Base-by-base conservation (phyloP, 2,329 filamentous ascomycete genomes). In the Fusarium protoensiforme region DNA sequence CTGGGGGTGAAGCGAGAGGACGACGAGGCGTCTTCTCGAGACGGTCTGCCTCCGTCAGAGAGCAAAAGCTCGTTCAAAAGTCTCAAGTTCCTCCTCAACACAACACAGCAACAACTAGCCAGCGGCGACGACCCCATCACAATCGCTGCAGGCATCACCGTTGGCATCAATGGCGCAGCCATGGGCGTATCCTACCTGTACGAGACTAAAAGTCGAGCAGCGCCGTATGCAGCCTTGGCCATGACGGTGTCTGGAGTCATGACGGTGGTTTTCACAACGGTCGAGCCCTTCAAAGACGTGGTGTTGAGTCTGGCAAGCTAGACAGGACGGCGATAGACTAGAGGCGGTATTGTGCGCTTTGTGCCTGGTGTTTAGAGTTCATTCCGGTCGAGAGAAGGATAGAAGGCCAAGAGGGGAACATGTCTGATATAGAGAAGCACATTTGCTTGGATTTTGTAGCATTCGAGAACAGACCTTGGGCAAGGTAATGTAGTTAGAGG, bases 131-230 rank as follows among this genome's bases (percentile, higher is more conserved):
- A 70, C 14, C 61, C 84, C 0, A 65, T 78, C 2, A 85, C 82
- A 0, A 83, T 90, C 3, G 87, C 87, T 1, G 81, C 85, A 0
- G 89, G 88, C 38, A 83, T 88, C 38, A 83, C 87, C 0, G 83
- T 90, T 57, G 89, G 89, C 4, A 85, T 90, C 80, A 91, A 90
- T 71, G 87, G 87, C 1, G 88, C 88, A 0, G 89, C 89, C 5
- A 89, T 91, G 87, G 89, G 89, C 3, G 88, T 89, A 0, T 84
- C 88, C 0, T 87, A 89, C 67, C 81, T 90, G 16, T 89, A 90
- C 64, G 87, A 90, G 78, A 84, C 83, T 9, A 82, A 82, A 61
- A 89, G 86, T 70, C 84, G 82, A 1, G 86, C 88, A 5, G 87
- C 87, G 3, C 87, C 88, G 1, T 90, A 90, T 72, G 87, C 88